Evolutionary conservation across 148 eudicot genomes (phyloP), one percentile per base, ranked within the genome.

Genomic region (Rheum nobile): DNA sequence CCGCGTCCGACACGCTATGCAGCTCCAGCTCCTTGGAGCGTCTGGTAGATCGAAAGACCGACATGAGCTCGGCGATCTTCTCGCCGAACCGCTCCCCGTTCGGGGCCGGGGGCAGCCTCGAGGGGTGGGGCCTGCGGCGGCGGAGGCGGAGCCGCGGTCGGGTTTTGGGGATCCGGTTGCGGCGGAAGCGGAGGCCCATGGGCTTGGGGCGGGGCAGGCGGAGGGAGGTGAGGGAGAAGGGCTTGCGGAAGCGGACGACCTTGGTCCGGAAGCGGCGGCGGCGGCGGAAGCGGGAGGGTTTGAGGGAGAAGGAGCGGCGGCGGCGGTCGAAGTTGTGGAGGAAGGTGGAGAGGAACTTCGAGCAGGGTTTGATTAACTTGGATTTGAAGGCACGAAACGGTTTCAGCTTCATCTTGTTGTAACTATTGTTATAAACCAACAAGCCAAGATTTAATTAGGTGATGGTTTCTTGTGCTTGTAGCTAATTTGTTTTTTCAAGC

Each of bases 351-450:
- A 84, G 29, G 28, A 71, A 21, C 73, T 71, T 71, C 14, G 73
- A 88, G 26, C 90, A 88, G 22, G 98, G 93, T 37, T 78, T 82
- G 55, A 83, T 50, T 57, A 87, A 79, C 83, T 82, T 91, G 82
- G 79, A 80, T 76, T 84, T 88, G 87, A 88, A 86, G 86, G 81
- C 63, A 80, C 52, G 67, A 75, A 80, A 75, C 70, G 79, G 76
- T 76, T 80, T 85, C 61, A 77, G 44, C 48, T 57, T 79, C 83
- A 75, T 83, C 21, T 35, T 68, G 17, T 21, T n/a, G n/a, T n/a
- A n/a, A n/a, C n/a, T n/a, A n/a, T n/a, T n/a, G n/a, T n/a, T n/a
- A n/a, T n/a, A n/a, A n/a, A n/a, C n/a, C n/a, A n/a, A n/a, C n/a
- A n/a, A n/a, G n/a, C n/a, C n/a, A n/a, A n/a, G n/a, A n/a, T n/a